Conservation (phyloP, 352 stramenopile genomes). For the Phytophthora pseudosyringae region DNA sequence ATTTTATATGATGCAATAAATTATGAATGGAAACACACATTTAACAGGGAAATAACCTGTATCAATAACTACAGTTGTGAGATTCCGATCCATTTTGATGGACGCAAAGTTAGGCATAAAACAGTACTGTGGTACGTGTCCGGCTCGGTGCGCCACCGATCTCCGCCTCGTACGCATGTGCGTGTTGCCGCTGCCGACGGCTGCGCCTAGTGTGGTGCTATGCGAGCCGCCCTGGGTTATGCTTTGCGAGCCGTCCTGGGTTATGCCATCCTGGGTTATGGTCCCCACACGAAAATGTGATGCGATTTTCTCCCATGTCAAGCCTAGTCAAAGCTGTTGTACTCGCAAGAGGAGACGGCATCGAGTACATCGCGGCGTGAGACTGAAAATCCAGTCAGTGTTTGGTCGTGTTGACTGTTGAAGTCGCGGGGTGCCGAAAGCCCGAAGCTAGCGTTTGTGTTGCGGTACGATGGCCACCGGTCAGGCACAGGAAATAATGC, state of each 20-base stretch:
- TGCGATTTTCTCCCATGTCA: no score
- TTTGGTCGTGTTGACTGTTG: neutral
- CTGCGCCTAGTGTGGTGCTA: no score
- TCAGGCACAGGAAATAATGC: constrained; percentile 13
- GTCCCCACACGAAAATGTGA: neutral
- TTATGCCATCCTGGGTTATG: neutral
- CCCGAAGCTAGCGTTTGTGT: neutral
- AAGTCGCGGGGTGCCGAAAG: no score
- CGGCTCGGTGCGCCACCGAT: constrained; percentile 10
- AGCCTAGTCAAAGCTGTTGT: neutral
- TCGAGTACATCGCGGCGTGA: neutral
- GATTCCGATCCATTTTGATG: neutral
- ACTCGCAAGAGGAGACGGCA: neutral
- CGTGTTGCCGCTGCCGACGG: neutral
- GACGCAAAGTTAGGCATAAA: neutral
- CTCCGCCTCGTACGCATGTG: constrained; percentile 4
- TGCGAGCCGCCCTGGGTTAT: no score
- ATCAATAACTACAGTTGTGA: no score
- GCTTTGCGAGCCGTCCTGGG: neutral
- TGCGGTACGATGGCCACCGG: neutral
- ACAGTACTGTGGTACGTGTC: neutral
- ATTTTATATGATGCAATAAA: no score
- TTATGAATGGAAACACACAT: no score
- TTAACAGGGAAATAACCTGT: no score
- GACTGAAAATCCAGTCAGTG: neutral